A percentile compares a stretch with the other conserved stretches of the same genome.
phyloP scores from a whole-genome alignment of 169 alveolate genomes.

The Plasmodium malariae region DNA sequence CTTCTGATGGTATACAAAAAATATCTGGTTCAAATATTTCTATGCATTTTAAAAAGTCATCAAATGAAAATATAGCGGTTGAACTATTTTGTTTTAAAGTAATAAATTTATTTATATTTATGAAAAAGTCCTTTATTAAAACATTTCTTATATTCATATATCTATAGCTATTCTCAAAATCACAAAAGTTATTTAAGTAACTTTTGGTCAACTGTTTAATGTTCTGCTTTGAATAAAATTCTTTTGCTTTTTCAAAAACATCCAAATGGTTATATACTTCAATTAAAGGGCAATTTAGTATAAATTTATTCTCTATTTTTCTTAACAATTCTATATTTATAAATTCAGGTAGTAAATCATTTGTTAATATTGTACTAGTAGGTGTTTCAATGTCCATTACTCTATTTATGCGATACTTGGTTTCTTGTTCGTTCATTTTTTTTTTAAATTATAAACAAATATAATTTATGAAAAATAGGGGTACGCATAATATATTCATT shows the following conservation, averaged over 20 bases:
- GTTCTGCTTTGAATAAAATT: slow-evolving; percentile 23
- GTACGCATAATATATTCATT: too few relatives aligned
- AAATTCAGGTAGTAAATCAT: slow-evolving; percentile 56
- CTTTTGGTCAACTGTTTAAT: neutral
- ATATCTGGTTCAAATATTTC: slow-evolving; percentile 69
- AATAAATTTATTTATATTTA: slow-evolving; percentile 49
- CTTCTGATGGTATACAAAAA: slow-evolving; percentile 75
- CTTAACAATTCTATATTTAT: slow-evolving; percentile 47
- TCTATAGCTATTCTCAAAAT: slow-evolving; percentile 49
- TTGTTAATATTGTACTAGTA: slow-evolving; percentile 51
- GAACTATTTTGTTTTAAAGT: slow-evolving; percentile 33
- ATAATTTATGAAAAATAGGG: too few relatives aligned
- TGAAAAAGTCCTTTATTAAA: slow-evolving; percentile 17
- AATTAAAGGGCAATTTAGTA: slow-evolving; percentile 49
- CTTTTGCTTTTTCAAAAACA: slow-evolving; percentile 59
- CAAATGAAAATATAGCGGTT: slow-evolving; percentile 35
- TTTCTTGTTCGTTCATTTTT: slow-evolving; percentile 6
- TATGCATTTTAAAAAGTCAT: slow-evolving; percentile 55
- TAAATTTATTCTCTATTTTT: slow-evolving; percentile 27
- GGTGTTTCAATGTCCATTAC: slow-evolving; percentile 69
- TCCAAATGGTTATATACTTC: slow-evolving; percentile 61
- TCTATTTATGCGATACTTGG: slow-evolving; percentile 21
- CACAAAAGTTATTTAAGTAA: slow-evolving; percentile 45
- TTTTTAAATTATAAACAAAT: too few relatives aligned
- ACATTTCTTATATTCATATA: slow-evolving; percentile 64